Percentiles rank a stretch among this genome's conserved stretches.
phyloP scores from a whole-genome alignment of 2,329 filamentous ascomycete genomes.

The Endothia cerciana region DNA sequence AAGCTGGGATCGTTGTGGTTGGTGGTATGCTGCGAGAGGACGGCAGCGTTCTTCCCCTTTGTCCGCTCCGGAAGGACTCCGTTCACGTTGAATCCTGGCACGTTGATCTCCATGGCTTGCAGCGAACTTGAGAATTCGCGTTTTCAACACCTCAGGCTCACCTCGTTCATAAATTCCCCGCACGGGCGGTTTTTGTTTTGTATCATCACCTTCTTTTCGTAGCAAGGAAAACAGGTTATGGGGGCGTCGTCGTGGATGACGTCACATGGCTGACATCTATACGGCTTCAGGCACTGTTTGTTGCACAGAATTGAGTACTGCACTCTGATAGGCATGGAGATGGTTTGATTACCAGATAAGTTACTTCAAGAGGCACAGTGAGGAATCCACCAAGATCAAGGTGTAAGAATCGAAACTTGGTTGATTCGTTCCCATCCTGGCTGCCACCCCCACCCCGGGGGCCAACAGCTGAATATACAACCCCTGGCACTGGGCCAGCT shows the following conservation, averaged over 20 bases:
- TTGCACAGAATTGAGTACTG: no score
- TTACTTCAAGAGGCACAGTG: no score
- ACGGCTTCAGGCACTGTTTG: not conserved
- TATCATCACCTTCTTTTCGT: not conserved
- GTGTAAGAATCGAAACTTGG: no score
- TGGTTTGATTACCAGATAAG: no score
- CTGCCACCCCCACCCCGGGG: no score
- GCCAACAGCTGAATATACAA: no score
- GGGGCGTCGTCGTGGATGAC: not conserved
- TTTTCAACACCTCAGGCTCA: no score
- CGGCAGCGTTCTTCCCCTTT: slow-evolving; percentile 22
- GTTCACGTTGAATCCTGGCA: slow-evolving; percentile 17
- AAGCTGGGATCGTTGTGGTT: slow-evolving; percentile 48
- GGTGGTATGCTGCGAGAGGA: slow-evolving; percentile 32
- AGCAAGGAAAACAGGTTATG: not conserved
- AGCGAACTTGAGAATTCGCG: not conserved
- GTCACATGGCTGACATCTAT: not conserved
- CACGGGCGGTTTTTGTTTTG: not conserved
- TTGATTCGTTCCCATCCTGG: no score
- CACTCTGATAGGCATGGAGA: no score
- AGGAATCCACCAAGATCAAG: no score
- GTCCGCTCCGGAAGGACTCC: slow-evolving; percentile 12
- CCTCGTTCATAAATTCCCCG: not conserved
- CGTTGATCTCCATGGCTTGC: slow-evolving; percentile 6
- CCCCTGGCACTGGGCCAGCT: no score